Evolutionary conservation across 192 early-diverging fungal species (phyloP).

Genomic region (Coemansia sp.): DNA sequence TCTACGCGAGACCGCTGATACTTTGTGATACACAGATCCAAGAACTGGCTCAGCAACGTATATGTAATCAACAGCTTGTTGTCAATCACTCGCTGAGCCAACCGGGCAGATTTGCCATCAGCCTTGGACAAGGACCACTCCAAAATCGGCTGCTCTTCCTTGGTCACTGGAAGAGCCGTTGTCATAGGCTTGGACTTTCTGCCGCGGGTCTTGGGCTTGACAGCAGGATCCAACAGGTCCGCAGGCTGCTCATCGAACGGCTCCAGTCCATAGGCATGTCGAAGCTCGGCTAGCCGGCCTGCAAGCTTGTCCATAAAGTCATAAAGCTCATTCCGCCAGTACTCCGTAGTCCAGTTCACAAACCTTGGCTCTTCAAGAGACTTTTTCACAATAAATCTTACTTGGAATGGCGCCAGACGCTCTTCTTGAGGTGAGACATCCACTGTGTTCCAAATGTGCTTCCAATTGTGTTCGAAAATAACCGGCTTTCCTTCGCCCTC

Average conservation of each 20-base stretch:
- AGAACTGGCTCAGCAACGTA: conserved; percentile 67
- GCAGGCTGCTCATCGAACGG: conserved; percentile 21
- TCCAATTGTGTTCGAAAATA: conserved; percentile 79
- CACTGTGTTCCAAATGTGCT: conserved; percentile 54
- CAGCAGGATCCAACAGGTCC: conserved; percentile 3
- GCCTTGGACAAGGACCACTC: conserved; percentile 30
- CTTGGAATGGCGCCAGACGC: conserved; percentile 49
- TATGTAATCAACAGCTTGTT: conserved; percentile 72
- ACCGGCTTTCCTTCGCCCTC: conserved; percentile 91
- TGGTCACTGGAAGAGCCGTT: conserved; percentile 2
- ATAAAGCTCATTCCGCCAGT: conserved; percentile 63
- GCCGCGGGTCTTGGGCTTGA: conserved; percentile 25
- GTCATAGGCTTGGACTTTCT: conserved; percentile 22
- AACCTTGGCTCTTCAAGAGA: conserved; percentile 53
- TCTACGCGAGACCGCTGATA: conserved; percentile 90
- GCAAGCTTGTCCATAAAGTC: conserved; percentile 62
- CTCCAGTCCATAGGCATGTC: conserved; percentile 33
- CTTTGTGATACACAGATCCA: conserved; percentile 76
- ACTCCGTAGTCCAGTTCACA: conserved; percentile 26
- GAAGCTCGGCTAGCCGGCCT: conserved; percentile 59
- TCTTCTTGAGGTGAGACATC: conserved; percentile 8
- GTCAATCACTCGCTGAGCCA: conserved; percentile 57
- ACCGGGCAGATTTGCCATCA: conserved; percentile 23
- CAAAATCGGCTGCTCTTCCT: conserved; percentile 14
- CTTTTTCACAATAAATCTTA: conserved; percentile 49